phyloP scores from a whole-genome alignment of 176 grass and related monocot species.

The Cymbopogon citratus region DNA sequence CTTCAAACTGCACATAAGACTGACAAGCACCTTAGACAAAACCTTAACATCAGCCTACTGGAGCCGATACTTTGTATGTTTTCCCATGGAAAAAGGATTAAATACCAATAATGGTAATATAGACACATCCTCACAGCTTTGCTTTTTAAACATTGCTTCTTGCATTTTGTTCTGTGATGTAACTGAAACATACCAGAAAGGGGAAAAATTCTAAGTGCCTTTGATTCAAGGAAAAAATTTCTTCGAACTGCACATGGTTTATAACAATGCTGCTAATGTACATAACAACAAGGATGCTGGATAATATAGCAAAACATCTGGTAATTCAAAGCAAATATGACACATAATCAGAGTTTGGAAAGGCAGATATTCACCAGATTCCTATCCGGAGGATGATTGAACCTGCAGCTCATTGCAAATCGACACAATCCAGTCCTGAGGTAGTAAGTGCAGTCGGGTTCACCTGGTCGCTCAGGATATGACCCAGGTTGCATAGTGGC shows the following conservation, averaged over 20 bases:
- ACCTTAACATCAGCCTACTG: slow-evolving; percentile 1
- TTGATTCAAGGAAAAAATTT: not conserved
- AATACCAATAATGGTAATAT: not conserved
- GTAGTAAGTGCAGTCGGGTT: slow-evolving; percentile 95
- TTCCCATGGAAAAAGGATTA: not conserved
- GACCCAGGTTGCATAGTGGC: slow-evolving; percentile 42
- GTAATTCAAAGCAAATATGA: slow-evolving; percentile 17
- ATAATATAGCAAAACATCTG: not conserved
- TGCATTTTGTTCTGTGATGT: not conserved
- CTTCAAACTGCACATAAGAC: not conserved
- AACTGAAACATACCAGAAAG: not conserved
- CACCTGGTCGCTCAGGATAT: slow-evolving; percentile 77
- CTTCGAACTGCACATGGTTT: not conserved
- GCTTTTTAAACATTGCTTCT: not conserved
- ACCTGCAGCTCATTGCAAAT: slow-evolving; percentile 88
- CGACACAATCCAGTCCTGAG: slow-evolving; percentile 98
- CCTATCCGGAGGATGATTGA: slow-evolving; percentile 91
- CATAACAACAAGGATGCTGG: not conserved
- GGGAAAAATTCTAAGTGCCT: not conserved
- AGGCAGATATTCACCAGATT: slow-evolving; percentile 59
- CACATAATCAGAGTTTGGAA: not conserved
- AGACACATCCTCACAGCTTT: not conserved
- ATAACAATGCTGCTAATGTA: slow-evolving; percentile 2
- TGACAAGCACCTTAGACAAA: not conserved
- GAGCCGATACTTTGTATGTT: not conserved